Percentiles rank a stretch among this genome's conserved stretches.
phyloP scores from a whole-genome alignment of 2,329 filamentous ascomycete species.

The Fusarium verrucosum region DNA sequence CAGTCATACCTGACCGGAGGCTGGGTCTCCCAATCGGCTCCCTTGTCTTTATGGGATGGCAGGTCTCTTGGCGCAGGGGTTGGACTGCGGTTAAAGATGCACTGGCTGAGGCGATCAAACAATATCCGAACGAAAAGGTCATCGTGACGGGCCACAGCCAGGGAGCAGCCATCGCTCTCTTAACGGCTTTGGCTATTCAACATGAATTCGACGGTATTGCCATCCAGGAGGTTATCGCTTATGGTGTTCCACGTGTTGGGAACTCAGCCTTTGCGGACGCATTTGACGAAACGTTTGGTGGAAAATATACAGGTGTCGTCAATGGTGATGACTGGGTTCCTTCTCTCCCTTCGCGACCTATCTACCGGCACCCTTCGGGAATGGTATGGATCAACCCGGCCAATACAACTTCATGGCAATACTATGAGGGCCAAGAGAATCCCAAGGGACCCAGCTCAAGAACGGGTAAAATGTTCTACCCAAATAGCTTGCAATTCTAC shows the following conservation, averaged over 20 bases:
- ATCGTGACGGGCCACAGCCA: neutral
- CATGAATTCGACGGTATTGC: neutral
- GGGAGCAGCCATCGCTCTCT: neutral
- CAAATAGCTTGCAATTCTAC: neutral
- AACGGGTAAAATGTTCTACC: neutral
- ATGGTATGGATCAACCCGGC: conserved; percentile 1
- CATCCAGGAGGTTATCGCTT: neutral
- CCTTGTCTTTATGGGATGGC: neutral
- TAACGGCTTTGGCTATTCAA: neutral
- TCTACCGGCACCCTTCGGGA: neutral
- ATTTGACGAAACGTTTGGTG: neutral
- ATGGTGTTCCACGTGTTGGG: neutral
- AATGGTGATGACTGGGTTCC: neutral
- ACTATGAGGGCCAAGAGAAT: neutral
- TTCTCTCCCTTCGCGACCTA: neutral
- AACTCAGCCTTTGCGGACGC: neutral
- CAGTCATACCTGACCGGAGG: neutral
- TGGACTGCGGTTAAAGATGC: neutral
- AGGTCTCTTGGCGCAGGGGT: neutral
- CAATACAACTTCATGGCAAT: neutral
- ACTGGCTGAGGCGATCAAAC: neutral
- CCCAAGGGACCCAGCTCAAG: neutral
- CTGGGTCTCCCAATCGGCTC: neutral
- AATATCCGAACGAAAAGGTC: neutral
- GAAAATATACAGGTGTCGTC: neutral